Conservation (phyloP, 2,329 filamentous ascomycete genomes). For the Cladophialophora immunda region DNA sequence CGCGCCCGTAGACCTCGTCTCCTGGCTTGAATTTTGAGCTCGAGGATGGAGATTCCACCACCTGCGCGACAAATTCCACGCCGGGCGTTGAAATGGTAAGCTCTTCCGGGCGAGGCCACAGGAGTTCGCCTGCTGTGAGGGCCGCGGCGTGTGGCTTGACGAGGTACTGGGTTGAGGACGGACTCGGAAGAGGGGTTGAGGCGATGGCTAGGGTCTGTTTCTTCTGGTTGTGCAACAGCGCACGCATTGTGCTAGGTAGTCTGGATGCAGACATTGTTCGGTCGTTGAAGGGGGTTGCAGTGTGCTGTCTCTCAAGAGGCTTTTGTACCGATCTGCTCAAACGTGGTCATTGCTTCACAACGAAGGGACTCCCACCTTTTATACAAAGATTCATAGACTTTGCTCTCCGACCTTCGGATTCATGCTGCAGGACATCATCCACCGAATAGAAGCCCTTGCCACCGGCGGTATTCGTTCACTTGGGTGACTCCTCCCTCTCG, state of each 20-base stretch:
- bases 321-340: not conserved
- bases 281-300: not conserved
- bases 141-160: conserved; percentile 52
- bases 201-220: conserved; percentile 34
- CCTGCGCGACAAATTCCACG: conserved; percentile 53
- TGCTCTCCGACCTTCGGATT: not conserved
- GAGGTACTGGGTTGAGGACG: conserved; percentile 47
- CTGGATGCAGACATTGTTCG: conserved; percentile 23
- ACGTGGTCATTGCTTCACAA: not conserved
- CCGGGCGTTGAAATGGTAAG: conserved; percentile 48
- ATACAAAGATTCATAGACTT: not conserved
- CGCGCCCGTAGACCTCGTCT: conserved; percentile 51
- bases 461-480: not conserved
- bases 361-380: not conserved
- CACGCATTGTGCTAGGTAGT: conserved; percentile 33
- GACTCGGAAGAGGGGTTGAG: conserved; percentile 41
- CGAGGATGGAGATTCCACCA: conserved; percentile 47
- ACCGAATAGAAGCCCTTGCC: not conserved
- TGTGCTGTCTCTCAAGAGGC: not conserved
- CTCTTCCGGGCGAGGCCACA: conserved; percentile 49
- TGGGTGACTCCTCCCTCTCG: not conserved
- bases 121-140: conserved; percentile 54
- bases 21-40: conserved; percentile 51
- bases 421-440: not conserved
- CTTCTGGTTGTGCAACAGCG: conserved; percentile 32